Evolutionary conservation across 163 green algal species (phyloP).

Genomic region (Trebouxiophyceae sp.): DNA sequence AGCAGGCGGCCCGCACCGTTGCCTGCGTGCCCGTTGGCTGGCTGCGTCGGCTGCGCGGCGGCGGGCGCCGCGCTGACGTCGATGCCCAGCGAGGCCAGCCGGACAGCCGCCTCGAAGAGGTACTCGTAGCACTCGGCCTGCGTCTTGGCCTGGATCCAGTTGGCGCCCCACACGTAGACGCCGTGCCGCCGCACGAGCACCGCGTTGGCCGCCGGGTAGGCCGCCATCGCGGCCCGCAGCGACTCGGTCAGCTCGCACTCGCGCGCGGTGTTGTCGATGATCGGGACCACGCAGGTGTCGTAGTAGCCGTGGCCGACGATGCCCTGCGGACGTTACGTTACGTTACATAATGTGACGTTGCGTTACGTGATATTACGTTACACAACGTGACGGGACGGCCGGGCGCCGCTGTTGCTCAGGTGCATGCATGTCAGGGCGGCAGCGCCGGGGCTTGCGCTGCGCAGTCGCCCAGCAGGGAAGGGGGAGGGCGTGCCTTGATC

Average conservation of each 20-base stretch:
- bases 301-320: conserved; percentile 90
- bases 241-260: conserved; percentile 89
- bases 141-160: conserved; percentile 79
- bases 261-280: conserved; percentile 96
- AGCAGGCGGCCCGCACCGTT: too few species aligned
- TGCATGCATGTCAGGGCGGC: too few species aligned
- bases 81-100: conserved; percentile 71
- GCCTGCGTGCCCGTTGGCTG: too few species aligned
- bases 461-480: too few species aligned
- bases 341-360: too few species aligned
- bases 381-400: too few species aligned
- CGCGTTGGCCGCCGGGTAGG: conserved; percentile 53
- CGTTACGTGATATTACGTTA: too few species aligned
- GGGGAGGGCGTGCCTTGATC: conserved; percentile 71
- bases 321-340: too few species aligned
- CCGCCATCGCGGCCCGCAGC: conserved; percentile 32
- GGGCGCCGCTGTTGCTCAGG: too few species aligned
- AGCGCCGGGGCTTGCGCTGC: too few species aligned
- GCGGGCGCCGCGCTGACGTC: conserved; percentile 53
- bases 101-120: conserved; percentile 84
- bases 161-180: conserved; percentile 93
- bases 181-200: conserved; percentile 84
- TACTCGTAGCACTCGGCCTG: conserved; percentile 97
- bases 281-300: conserved; percentile 76
- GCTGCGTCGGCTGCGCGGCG: too few species aligned